These are phyloP conservation scores for Peterozyma xylosa DNA, from an alignment of 805 yeast genomes.

Conservation along the genomic window DNA sequence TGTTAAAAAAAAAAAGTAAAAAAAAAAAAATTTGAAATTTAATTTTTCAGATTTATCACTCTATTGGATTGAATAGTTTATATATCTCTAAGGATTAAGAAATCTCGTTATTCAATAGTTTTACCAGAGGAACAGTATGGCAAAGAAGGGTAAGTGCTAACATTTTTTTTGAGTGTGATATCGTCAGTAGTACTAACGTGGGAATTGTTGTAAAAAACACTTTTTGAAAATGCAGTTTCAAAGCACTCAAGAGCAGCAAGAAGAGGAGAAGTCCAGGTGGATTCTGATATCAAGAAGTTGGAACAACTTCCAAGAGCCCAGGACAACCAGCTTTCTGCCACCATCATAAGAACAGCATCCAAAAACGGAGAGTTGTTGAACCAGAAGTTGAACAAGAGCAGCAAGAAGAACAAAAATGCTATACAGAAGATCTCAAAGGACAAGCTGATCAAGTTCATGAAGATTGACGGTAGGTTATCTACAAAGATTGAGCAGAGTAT, in stretches of 20 bases:
- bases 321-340: conserved; percentile 50
- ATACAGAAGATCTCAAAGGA: conserved; percentile 21
- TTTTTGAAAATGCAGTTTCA: conserved; percentile 28
- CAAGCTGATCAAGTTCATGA: conserved; percentile 40
- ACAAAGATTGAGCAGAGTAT: conserved; percentile 60
- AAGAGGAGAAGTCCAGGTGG: conserved; percentile 43
- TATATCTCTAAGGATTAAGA: too few relatives aligned
- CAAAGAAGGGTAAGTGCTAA: too few relatives aligned
- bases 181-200: too few relatives aligned
- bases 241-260: conserved; percentile 76
- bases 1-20: too few relatives aligned
- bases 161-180: too few relatives aligned
- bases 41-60: too few relatives aligned
- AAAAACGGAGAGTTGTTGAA: conserved; percentile 58
- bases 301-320: conserved; percentile 50
- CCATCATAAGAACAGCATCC: conserved; percentile 58
- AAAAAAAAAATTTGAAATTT: too few relatives aligned
- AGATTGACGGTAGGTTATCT: conserved; percentile 46
- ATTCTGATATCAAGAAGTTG: conserved; percentile 37
- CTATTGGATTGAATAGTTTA: too few relatives aligned
- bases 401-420: conserved; percentile 16
- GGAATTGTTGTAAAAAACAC: neutral
- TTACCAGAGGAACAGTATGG: too few relatives aligned
- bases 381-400: conserved; percentile 41
- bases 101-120: too few relatives aligned